Conservation (phyloP, 2,329 filamentous ascomycete species). For the Chrysoporthe austroafricana region DNA sequence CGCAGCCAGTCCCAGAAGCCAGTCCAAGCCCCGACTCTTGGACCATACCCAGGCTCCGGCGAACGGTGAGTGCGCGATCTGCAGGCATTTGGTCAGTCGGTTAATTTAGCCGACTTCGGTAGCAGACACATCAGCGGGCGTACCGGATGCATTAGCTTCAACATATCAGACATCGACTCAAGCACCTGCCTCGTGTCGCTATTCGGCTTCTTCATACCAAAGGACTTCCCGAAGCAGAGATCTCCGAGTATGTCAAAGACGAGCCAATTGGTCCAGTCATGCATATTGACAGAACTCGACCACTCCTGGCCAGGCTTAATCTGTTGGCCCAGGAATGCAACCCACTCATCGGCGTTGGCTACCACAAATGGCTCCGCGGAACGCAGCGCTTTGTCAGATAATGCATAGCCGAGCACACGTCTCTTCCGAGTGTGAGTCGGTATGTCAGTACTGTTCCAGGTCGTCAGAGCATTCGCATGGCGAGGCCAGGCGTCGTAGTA, state of each 20-base stretch:
- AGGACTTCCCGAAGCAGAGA: constrained; percentile 31
- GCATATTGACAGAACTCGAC: constrained; percentile 19
- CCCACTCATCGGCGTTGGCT: constrained; percentile 26
- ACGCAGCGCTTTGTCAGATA: constrained; percentile 47
- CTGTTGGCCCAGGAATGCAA: constrained; percentile 18
- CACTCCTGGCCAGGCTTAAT: constrained; percentile 25
- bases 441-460: constrained; percentile 49
- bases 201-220: constrained; percentile 30
- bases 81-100: not conserved
- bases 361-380: constrained; percentile 41
- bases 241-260: constrained; percentile 29
- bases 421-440: constrained; percentile 46
- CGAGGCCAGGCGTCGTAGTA: constrained; percentile 28
- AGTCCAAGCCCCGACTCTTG: constrained; percentile 33
- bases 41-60: constrained; percentile 33
- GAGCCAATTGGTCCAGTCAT: constrained; percentile 23
- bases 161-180: constrained; percentile 24
- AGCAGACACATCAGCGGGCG: not conserved
- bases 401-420: constrained; percentile 48
- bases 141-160: constrained; percentile 31
- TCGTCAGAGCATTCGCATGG: constrained; percentile 36
- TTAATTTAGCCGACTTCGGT: not conserved
- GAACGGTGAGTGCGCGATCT: constrained; percentile 34
- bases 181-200: constrained; percentile 22
- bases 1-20: constrained; percentile 30